These are phyloP conservation scores for Periconia digitata DNA, from an alignment of 2,329 filamentous ascomycete species.

Conservation along the genomic window DNA sequence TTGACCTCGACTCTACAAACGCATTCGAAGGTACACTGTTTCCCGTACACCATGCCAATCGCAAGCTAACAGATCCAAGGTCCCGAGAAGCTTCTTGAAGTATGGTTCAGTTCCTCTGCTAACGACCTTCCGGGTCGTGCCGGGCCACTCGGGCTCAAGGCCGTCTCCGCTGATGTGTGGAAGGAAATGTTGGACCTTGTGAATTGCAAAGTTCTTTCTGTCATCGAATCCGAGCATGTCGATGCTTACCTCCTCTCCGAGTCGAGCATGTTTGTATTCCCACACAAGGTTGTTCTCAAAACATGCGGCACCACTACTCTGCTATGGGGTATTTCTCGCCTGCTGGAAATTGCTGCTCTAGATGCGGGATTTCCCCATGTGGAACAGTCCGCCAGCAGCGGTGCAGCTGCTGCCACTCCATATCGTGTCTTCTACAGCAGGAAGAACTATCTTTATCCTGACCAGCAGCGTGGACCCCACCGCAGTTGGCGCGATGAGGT, in stretches of 20 bases:
- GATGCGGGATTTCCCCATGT: slow-evolving; percentile 87
- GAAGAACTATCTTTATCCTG: slow-evolving; percentile 96
- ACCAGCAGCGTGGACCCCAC: slow-evolving; percentile 91
- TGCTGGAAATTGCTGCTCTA: slow-evolving; percentile 86
- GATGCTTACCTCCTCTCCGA: slow-evolving; percentile 97
- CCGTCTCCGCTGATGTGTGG: slow-evolving; percentile 81
- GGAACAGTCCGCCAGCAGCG: slow-evolving; percentile 65
- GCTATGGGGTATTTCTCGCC: slow-evolving; percentile 82
- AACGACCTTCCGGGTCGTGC: slow-evolving; percentile 70
- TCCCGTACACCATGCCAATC: neutral
- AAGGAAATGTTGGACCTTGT: slow-evolving; percentile 97
- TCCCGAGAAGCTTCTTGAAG: slow-evolving; percentile 95
- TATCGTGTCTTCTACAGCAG: slow-evolving; percentile 98
- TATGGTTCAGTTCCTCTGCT: slow-evolving; percentile 90
- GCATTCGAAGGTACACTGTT: slow-evolving; percentile 80
- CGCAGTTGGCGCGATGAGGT: slow-evolving; percentile 98
- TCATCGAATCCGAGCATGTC: slow-evolving; percentile 88
- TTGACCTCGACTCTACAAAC: slow-evolving; percentile 91
- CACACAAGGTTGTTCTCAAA: slow-evolving; percentile 99
- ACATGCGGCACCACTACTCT: slow-evolving; percentile 97
- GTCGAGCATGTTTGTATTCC: slow-evolving; percentile 99
- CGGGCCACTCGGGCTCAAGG: slow-evolving; percentile 78
- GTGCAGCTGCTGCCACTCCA: slow-evolving; percentile 77
- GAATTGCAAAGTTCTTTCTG: slow-evolving; percentile 96
- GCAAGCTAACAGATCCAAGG: slow-evolving; percentile 53